Percentiles rank a stretch among this genome's conserved stretches.
Conservation (phyloP, 805 yeast species). For the Candida caryicola region DNA sequence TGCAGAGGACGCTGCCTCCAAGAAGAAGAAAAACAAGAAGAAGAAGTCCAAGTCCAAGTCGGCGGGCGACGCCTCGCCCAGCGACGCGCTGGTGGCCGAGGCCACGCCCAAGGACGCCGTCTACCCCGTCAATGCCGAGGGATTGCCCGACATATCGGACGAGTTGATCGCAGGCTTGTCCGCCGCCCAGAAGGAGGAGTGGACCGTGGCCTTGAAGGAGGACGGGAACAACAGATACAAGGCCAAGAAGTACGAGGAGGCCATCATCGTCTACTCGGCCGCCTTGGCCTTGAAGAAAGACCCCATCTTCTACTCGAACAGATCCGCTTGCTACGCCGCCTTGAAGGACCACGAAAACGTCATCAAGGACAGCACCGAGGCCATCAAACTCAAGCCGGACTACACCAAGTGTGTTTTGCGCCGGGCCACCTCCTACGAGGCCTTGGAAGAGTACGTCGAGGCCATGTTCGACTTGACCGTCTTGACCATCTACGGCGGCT, state of each 20-base stretch:
- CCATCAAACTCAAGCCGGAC: constrained; percentile 82
- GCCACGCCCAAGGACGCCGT: constrained; percentile 7
- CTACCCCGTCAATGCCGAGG: constrained; percentile 55
- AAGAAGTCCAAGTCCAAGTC: constrained; percentile 46
- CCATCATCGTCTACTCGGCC: constrained; percentile 72
- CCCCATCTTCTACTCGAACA: constrained; percentile 88
- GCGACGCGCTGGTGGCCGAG: background rate
- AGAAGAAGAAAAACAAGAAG: constrained; percentile 37
- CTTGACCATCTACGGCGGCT: constrained; percentile 79
- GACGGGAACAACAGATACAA: constrained; percentile 85
- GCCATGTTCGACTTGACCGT: constrained; percentile 92
- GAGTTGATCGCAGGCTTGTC: constrained; percentile 46
- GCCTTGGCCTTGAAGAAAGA: constrained; percentile 77
- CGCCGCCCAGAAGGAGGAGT: constrained; percentile 52
- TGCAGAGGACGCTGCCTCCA: constrained; percentile 8
- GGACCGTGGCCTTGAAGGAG: constrained; percentile 78
- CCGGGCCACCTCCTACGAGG: constrained; percentile 90
- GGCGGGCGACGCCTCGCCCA: constrained; percentile 4
- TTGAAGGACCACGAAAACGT: constrained; percentile 78
- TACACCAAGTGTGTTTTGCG: constrained; percentile 89
- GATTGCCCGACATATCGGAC: constrained; percentile 56
- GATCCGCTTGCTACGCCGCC: constrained; percentile 94
- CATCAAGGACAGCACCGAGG: constrained; percentile 81
- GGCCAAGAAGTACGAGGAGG: constrained; percentile 64
- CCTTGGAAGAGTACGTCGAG: constrained; percentile 70